Evolutionary conservation across 1,284 basidiomycete genomes (phyloP), one percentile per base, ranked within the genome.

Genomic region (Ceratobasidium sp.): DNA sequence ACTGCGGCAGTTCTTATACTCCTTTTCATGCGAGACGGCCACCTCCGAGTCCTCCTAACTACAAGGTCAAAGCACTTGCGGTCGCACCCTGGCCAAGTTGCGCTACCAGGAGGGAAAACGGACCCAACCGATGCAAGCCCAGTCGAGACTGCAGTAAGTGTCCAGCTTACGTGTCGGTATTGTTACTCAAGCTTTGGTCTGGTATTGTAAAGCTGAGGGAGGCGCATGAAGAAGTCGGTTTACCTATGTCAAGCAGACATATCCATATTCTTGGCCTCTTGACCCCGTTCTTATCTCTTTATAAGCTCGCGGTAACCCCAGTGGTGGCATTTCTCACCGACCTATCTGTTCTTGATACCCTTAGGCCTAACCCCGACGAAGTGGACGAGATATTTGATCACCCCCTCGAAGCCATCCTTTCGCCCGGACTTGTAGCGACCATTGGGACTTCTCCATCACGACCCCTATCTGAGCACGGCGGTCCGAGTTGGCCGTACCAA

Each of bases 351-450:
- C 57, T 75, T 10, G 60, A 62, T 4, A 21, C 28, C 9, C 65
- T 75, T 5, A 70, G 57, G 39, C 74, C 75, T 1, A 75, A 75
- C 39, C 60, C 62, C 28, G 76, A 62, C 5, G 93, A 96, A 78
- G 93, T 96, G 1, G 88, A 89, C 8, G 82, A 81, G 1, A 93
- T 95, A 74, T 96, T 95, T 78, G 86, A 86, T 71, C 90, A 94
- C 76, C 92, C 91, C 0, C 82, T 96, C 0, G 85, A 89, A 75
- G 91, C 86, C 28, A 81, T 90, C 53, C 82, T 90, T 72, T 88
- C 93, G 71, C 90, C 91, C 21, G 64, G 55, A 21, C 45, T 75
- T 21, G 52, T 73, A n/a, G 57, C 45, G 34, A 57, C 34, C 10
- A 36, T 58, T 32, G 58, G 39, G 30, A 28, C 55, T 26, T 39